Conservation (phyloP, 495 filamentous ascomycete species). For the Lichina pygmaea region DNA sequence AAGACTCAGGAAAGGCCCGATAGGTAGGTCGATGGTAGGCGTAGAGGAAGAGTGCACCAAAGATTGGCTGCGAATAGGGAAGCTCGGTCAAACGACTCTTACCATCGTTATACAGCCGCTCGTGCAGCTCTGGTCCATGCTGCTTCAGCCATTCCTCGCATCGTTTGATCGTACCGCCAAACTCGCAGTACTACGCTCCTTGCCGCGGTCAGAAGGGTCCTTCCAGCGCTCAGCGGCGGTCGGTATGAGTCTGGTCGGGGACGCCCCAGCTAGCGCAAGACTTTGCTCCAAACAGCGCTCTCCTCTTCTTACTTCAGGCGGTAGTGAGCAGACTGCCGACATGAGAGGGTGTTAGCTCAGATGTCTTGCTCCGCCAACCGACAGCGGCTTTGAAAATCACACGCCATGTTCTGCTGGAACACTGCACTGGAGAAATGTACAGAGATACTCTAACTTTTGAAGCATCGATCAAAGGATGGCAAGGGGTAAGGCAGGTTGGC, state of each 20-base stretch:
- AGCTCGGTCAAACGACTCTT: constrained; percentile 1
- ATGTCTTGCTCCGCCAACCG: constrained; percentile 1
- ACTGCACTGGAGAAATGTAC: too few relatives aligned
- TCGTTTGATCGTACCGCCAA: constrained; percentile 91
- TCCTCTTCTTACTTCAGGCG: constrained; percentile 29
- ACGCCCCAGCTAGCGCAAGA: too few relatives aligned
- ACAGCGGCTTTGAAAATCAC: constrained; percentile 1
- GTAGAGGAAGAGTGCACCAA: background rate
- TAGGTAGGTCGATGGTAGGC: background rate
- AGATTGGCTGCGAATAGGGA: too few relatives aligned
- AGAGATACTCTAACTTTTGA: too few relatives aligned
- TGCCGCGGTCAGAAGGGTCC: too few relatives aligned
- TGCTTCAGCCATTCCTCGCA: constrained; percentile 87
- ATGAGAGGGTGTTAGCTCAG: constrained; percentile 7
- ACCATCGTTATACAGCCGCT: constrained; percentile 65
- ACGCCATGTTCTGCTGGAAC: too few relatives aligned
- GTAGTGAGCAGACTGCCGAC: constrained; percentile 58
- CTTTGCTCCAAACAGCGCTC: too few relatives aligned
- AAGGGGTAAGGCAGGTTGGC: too few relatives aligned
- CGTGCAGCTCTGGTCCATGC: constrained; percentile 42
- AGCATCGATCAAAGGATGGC: too few relatives aligned
- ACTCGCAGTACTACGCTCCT: constrained; percentile 70
- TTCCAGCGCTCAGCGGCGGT: too few relatives aligned
- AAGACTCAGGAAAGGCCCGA: background rate
- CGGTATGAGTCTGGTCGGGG: too few relatives aligned